These are phyloP conservation scores for Mycena olivaceomarginata DNA, from an alignment of 768 basidiomycete species.

Conservation along the genomic window DNA sequence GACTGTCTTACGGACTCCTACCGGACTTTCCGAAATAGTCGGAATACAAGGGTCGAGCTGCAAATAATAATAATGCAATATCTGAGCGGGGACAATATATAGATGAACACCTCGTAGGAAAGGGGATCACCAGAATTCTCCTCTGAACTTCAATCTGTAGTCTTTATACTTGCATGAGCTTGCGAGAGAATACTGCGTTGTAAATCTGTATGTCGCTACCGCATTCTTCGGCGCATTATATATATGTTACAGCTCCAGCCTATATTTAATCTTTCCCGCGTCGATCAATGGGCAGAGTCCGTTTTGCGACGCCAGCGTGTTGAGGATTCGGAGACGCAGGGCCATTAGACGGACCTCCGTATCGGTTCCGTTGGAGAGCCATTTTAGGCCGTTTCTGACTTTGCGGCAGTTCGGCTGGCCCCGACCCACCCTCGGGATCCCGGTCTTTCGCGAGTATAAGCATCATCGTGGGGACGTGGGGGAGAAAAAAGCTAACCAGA, in stretches of 20 bases:
- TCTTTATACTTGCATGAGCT: no score
- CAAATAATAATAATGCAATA: no score
- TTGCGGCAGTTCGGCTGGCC: slow-evolving; percentile 25
- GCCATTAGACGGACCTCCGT: slow-evolving; percentile 22
- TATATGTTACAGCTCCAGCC: slow-evolving; percentile 8
- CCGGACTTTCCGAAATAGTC: no score
- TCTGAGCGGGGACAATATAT: no score
- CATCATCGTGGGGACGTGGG: background rate
- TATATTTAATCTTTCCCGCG: slow-evolving; percentile 64
- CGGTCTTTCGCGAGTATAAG: slow-evolving; percentile 30
- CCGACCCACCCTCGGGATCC: slow-evolving; percentile 35
- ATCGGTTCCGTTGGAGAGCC: slow-evolving; percentile 38
- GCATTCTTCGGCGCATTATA: background rate
- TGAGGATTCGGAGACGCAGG: slow-evolving; percentile 34
- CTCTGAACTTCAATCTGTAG: no score
- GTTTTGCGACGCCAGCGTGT: slow-evolving; percentile 28
- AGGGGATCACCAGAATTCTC: no score
- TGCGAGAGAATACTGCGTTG: no score
- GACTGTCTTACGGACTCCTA: no score
- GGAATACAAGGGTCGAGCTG: no score
- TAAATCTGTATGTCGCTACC: background rate
- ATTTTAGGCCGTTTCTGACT: slow-evolving; percentile 34
- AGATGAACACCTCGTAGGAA: no score
- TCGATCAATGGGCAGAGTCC: slow-evolving; percentile 60
- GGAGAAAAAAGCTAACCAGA: slow-evolving; percentile 70